phyloP scores from a whole-genome alignment of 805 yeast genomes.

The Candida nanaspora region DNA sequence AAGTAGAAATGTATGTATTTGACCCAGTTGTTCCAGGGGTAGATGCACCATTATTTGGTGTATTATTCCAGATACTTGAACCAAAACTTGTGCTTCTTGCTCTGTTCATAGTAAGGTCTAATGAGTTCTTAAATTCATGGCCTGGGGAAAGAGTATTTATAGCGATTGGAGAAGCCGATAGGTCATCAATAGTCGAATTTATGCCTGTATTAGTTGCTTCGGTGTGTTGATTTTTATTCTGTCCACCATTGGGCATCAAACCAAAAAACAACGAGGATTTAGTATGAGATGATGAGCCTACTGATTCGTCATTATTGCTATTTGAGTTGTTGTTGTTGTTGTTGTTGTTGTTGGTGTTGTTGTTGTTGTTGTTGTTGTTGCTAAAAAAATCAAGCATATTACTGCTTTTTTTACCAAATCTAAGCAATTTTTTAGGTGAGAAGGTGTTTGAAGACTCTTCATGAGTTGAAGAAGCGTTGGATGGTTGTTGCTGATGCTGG shows the following conservation, averaged over 20 bases:
- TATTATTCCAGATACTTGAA: constrained; percentile 27
- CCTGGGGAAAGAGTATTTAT: constrained; percentile 4
- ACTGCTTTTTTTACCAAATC: constrained; percentile 18
- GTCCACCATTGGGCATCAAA: no score
- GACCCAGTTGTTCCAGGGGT: not conserved
- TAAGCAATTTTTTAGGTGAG: constrained; percentile 24
- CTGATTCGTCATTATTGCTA: no score
- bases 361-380: not conserved
- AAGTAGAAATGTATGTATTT: not conserved
- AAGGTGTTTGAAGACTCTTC: constrained; percentile 5
- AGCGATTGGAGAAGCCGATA: constrained; percentile 1
- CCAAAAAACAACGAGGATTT: not conserved
- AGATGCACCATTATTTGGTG: constrained; percentile 2
- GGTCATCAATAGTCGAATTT: not conserved
- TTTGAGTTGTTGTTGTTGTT: no score
- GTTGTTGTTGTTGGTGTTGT: not conserved
- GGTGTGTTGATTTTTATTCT: not conserved
- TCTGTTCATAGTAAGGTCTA: constrained; percentile 15
- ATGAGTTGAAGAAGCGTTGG: constrained; percentile 11
- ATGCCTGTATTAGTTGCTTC: not conserved
- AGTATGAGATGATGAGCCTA: not conserved
- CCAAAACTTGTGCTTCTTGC: constrained; percentile 28
- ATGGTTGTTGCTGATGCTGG: constrained; percentile 3
- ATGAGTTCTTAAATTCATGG: constrained; percentile 3
- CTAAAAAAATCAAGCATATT: constrained; percentile 1